These are phyloP conservation scores for Neofusicoccum cordaticola DNA, from an alignment of 2,329 filamentous ascomycete genomes.

Conservation along the genomic window DNA sequence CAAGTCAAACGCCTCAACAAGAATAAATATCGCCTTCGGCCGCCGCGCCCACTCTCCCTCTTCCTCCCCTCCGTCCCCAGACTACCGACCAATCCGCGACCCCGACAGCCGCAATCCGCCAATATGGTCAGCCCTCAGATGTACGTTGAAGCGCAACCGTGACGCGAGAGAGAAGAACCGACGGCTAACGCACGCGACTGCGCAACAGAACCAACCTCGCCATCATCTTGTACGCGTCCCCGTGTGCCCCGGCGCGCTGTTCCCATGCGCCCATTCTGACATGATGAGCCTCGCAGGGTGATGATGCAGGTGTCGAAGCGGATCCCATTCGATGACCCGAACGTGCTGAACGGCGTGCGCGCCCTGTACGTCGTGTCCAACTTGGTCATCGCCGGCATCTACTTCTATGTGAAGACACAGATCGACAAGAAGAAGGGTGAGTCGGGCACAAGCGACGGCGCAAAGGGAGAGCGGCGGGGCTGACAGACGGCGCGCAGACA, in stretches of 20 bases:
- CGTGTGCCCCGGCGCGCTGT: neutral
- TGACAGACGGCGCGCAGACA: conserved; percentile 57
- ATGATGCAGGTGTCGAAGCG: conserved; percentile 99
- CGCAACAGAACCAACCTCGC: conserved; percentile 75
- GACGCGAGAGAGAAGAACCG: neutral
- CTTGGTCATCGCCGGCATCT: conserved; percentile 78
- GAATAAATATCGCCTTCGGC: neutral
- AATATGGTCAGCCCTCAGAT: conserved; percentile 24
- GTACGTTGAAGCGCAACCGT: conserved; percentile 18
- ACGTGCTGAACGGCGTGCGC: conserved; percentile 63
- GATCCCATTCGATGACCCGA: conserved; percentile 89
- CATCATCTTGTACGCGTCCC: conserved; percentile 66
- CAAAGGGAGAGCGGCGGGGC: too few relatives aligned
- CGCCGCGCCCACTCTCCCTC: neutral
- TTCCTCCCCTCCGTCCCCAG: neutral
- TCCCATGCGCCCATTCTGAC: neutral
- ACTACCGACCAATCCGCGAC: neutral
- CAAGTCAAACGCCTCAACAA: conserved; percentile 2
- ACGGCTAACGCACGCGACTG: conserved; percentile 25
- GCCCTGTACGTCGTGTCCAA: conserved; percentile 68
- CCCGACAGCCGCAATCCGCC: neutral
- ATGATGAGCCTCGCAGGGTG: conserved; percentile 33
- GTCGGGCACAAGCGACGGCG: conserved; percentile 26
- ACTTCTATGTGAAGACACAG: conserved; percentile 77
- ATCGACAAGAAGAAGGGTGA: conserved; percentile 98